A percentile compares a stretch with the other conserved stretches of the same genome.
Evolutionary conservation across 164 flowering plant genomes (phyloP).

Genomic region (Stephania cephalantha): DNA sequence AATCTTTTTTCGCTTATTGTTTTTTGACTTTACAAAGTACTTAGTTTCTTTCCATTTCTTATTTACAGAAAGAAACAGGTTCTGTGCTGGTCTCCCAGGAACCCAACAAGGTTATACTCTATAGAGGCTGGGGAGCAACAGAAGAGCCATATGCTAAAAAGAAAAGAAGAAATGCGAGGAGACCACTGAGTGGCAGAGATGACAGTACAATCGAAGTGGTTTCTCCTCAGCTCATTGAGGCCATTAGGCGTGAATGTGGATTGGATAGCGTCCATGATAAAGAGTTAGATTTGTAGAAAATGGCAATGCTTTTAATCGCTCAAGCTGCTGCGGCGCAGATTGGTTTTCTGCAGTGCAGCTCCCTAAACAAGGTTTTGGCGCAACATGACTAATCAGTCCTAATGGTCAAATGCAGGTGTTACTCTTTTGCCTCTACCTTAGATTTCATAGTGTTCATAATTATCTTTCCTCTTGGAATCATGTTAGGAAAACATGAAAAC

Average conservation of each 20-base stretch:
- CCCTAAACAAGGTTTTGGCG: not conserved
- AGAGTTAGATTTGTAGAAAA: conserved; percentile 12
- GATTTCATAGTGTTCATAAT: not conserved
- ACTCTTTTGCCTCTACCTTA: not conserved
- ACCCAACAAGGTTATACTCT: conserved; percentile 82
- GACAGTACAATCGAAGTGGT: conserved; percentile 20
- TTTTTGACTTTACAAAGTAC: not conserved
- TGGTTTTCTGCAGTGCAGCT: not conserved
- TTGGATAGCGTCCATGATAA: conserved; percentile 19
- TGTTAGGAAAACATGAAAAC: too few species aligned
- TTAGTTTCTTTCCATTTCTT: conserved; percentile 4
- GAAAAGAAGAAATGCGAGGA: conserved; percentile 11
- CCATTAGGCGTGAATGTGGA: conserved; percentile 85
- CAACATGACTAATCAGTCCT: not conserved
- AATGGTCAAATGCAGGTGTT: not conserved
- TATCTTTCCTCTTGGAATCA: not conserved
- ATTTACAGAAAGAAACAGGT: conserved; percentile 80
- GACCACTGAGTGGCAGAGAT: conserved; percentile 4
- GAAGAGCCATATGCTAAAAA: conserved; percentile 26
- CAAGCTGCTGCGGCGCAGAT: not conserved
- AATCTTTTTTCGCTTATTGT: not conserved
- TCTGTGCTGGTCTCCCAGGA: conserved; percentile 83
- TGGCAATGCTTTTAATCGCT: not conserved
- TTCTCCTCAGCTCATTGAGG: conserved; percentile 74
- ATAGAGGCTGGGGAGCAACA: conserved; percentile 78